These are phyloP conservation scores for Rhododendron simsii DNA, from an alignment of 148 eudicot genomes.

Conservation along the genomic window DNA sequence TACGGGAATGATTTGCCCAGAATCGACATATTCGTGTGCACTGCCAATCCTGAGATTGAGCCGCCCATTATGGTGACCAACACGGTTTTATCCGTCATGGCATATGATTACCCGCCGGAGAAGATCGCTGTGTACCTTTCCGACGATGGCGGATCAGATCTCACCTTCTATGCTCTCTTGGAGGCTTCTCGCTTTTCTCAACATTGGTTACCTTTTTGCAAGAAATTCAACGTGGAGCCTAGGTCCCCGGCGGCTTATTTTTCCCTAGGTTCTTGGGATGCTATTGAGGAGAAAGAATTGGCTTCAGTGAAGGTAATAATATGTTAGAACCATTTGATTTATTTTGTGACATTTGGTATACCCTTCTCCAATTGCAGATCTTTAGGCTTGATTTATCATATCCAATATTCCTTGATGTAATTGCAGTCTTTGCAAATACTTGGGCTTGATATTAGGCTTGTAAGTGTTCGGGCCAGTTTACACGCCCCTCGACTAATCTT, in stretches of 20 bases:
- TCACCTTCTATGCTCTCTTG: slow-evolving; percentile 63
- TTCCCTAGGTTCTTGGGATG: background rate
- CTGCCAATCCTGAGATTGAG: slow-evolving; percentile 54
- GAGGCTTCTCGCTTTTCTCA: slow-evolving; percentile 61
- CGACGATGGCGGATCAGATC: slow-evolving; percentile 72
- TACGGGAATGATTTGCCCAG: slow-evolving; percentile 38
- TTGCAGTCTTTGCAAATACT: too few species aligned
- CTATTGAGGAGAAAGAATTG: background rate
- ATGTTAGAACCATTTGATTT: too few species aligned
- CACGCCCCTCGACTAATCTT: too few species aligned
- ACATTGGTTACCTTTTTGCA: slow-evolving; percentile 30
- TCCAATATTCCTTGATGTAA: too few species aligned
- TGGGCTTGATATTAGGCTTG: too few species aligned
- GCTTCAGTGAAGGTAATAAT: background rate
- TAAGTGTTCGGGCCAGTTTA: too few species aligned
- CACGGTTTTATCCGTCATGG: too few species aligned
- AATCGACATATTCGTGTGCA: slow-evolving; percentile 62
- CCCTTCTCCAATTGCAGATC: too few species aligned
- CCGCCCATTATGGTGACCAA: slow-evolving; percentile 33
- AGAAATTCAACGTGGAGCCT: background rate
- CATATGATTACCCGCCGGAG: too few species aligned
- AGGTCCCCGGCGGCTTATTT: background rate
- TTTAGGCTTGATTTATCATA: too few species aligned
- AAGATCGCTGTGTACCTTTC: slow-evolving; percentile 66
- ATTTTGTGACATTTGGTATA: too few species aligned